These are phyloP conservation scores for Fusarium buxicola DNA, from an alignment of 2,329 filamentous ascomycete species.

Conservation along the genomic window DNA sequence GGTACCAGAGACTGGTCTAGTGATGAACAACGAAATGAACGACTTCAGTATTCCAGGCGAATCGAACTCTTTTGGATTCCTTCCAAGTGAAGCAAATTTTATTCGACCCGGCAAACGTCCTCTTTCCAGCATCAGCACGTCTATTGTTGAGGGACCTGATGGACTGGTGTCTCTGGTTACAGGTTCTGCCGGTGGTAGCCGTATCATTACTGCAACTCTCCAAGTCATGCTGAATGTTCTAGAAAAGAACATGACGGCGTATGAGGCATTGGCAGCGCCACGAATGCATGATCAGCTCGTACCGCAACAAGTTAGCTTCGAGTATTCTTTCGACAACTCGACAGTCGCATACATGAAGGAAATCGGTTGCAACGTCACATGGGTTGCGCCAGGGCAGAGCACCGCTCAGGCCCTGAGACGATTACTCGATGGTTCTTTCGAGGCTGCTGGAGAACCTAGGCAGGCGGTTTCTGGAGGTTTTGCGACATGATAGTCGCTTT, in stretches of 20 bases:
- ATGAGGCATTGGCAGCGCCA: conserved; percentile 73
- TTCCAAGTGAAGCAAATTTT: conserved; percentile 80
- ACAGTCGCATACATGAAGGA: conserved; percentile 74
- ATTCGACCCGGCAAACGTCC: conserved; percentile 82
- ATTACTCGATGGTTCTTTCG: conserved; percentile 74
- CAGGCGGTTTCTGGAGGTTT: conserved; percentile 79
- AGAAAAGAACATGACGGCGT: conserved; percentile 71
- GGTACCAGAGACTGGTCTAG: conserved; percentile 83
- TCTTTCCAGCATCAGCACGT: conserved; percentile 79
- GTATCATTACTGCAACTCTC: conserved; percentile 86
- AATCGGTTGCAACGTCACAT: conserved; percentile 80
- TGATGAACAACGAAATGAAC: conserved; percentile 73
- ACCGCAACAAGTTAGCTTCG: conserved; percentile 76
- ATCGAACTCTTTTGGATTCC: conserved; percentile 81
- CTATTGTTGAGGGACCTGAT: conserved; percentile 79
- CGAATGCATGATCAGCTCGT: conserved; percentile 86
- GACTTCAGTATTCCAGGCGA: conserved; percentile 82
- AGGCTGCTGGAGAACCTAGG: conserved; percentile 85
- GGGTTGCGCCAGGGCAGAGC: conserved; percentile 73
- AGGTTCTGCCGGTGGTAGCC: conserved; percentile 83
- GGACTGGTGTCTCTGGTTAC: conserved; percentile 77
- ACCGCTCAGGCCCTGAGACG: conserved; percentile 78
- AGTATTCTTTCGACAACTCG: conserved; percentile 76
- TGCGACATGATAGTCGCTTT: conserved; percentile 39
- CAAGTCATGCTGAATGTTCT: conserved; percentile 81